These are phyloP conservation scores for Rubia yunnanensis DNA, from an alignment of 257 asterid genomes.

Conservation along the genomic window DNA sequence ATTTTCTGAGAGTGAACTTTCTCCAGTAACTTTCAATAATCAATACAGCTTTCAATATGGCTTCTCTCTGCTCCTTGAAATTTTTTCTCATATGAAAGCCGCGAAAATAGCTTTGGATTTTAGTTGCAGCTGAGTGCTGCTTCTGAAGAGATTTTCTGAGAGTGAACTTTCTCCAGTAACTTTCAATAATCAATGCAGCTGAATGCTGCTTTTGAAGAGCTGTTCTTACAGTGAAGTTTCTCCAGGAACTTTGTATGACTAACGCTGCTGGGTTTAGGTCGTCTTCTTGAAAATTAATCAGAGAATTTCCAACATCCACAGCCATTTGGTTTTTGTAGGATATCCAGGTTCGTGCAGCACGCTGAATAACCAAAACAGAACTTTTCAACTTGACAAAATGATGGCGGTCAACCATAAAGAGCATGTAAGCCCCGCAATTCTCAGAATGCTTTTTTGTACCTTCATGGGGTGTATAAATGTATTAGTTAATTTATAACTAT, in stretches of 20 bases:
- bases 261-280: conserved; percentile 35
- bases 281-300: conserved; percentile 16
- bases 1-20: conserved; percentile 23
- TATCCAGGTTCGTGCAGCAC: conserved; percentile 48
- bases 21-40: conserved; percentile 49
- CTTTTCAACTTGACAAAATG: conserved; percentile 43
- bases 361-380: conserved; percentile 47
- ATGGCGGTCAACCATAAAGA: conserved; percentile 48
- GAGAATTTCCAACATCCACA: conserved; percentile 17
- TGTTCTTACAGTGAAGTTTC: conserved; percentile 24
- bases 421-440: conserved; percentile 23
- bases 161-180: conserved; percentile 40
- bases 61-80: conserved; percentile 37
- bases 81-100: conserved; percentile 46
- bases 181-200: conserved; percentile 47
- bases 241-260: conserved; percentile 48
- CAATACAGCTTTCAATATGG: conserved; percentile 41
- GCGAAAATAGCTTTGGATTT: conserved; percentile 64
- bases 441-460: conserved; percentile 31
- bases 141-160: conserved; percentile 19
- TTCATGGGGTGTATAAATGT: conserved; percentile 24
- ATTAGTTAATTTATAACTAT: conserved; percentile 15
- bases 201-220: conserved; percentile 27
- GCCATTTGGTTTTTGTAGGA: conserved; percentile 21
- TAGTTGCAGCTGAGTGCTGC: conserved; percentile 56